Percentiles rank a stretch among this genome's conserved stretches.
Evolutionary conservation across 2,329 filamentous ascomycete genomes (phyloP).

Genomic region (Penicillium corylophilum): DNA sequence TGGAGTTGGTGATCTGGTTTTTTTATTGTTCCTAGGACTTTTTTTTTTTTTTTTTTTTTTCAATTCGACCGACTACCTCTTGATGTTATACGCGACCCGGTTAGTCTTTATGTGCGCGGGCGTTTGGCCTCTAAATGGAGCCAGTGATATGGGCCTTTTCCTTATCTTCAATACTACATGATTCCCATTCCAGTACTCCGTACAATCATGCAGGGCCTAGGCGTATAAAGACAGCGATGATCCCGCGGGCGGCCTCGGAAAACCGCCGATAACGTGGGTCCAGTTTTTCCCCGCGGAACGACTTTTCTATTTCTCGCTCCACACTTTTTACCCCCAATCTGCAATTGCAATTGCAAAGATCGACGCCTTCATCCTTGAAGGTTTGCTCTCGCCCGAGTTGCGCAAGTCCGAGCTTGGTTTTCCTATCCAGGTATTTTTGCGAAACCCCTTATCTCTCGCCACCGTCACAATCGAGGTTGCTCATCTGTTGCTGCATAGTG

Average conservation of each 20-base stretch:
- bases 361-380: not conserved
- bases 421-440: slow-evolving; percentile 6
- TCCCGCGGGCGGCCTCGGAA: slow-evolving; percentile 8
- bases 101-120: slow-evolving; percentile 8
- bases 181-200: slow-evolving; percentile 14
- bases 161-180: slow-evolving; percentile 19
- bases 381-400: not conserved
- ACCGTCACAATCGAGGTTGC: not conserved
- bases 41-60: slow-evolving; percentile 7
- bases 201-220: not conserved
- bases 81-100: slow-evolving; percentile 3
- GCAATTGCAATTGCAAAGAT: not conserved
- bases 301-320: slow-evolving; percentile 4
- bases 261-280: slow-evolving; percentile 10
- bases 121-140: slow-evolving; percentile 19
- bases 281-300: slow-evolving; percentile 19
- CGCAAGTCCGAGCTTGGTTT: not conserved
- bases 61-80: slow-evolving; percentile 3
- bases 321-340: not conserved
- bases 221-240: not conserved
- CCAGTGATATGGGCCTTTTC: slow-evolving; percentile 10
- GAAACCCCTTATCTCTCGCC: not conserved
- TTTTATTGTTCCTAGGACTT: slow-evolving; percentile 6
- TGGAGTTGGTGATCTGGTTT: slow-evolving; percentile 27
- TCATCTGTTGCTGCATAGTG: slow-evolving; percentile 18